Base-by-base conservation (phyloP, 805 yeast genomes). In the Ogataea angusta region DNA sequence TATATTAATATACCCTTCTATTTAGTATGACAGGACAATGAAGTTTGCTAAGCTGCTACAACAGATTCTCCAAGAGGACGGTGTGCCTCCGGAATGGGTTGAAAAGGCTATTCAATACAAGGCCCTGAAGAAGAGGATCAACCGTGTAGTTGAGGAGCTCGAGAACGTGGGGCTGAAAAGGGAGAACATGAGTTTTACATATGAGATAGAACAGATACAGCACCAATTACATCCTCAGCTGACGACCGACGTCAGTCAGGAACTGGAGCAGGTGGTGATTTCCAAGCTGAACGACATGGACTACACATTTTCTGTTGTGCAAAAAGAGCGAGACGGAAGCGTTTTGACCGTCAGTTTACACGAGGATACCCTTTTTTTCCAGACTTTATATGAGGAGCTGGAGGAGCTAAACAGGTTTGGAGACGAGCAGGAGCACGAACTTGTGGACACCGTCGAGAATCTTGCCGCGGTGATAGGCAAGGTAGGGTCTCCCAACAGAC, bases 11-110 rank as follows among this genome's bases (percentile, higher is more conserved):
- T 14, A 16, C 10, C n/a, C n/a, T 33, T 10, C 15, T 33, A 15
- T 23, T 24, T 18, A 31, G 34, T 10, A 38, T 38, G 41, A 16
- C 14, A 4, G 10, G 13, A 15, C 23, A 15, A 85, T 85, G 91
- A 85, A 84, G 70, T 84, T 85, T 57, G 90, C 87, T 4, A 85
- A 84, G 57, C 72, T 75, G 5, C 74, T 81, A 42, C 83, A 84
- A 54, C 77, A 80, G 51, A 73, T 79, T 2, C 68, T 85, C 17
- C 67, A 67, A 26, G 81, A 75, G 40, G 82, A 79, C 35, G 70
- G 73, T 2, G 67, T 83, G 12, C 91, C 91, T 5, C 68, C 66
- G 19, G 82, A 77, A 16, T 84, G 93, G 93, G 64, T 75, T 0
- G 72, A 68, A 21, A 73, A 76, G 6, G 85, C 89, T 10, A 82